These are phyloP conservation scores for Isabelozyma rhagii DNA, from an alignment of 805 yeast species.

Conservation along the genomic window DNA sequence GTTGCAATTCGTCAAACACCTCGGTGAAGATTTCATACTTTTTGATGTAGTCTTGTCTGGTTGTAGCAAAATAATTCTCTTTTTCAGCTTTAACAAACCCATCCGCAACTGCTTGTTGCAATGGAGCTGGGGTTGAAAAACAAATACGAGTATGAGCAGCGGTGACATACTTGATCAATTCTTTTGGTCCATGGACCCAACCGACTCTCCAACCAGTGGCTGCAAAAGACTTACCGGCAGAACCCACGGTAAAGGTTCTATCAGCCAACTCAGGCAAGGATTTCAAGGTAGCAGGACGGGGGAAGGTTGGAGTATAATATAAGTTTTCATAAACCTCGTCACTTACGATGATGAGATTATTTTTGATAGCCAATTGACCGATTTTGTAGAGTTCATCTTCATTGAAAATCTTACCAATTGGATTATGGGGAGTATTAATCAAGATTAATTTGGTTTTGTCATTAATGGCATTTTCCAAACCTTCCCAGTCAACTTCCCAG, in stretches of 20 bases:
- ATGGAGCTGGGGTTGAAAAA: slow-evolving; percentile 85
- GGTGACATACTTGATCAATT: slow-evolving; percentile 73
- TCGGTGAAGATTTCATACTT: slow-evolving; percentile 73
- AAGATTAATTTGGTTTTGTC: slow-evolving; percentile 81
- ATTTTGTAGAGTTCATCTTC: slow-evolving; percentile 68
- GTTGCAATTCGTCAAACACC: slow-evolving; percentile 80
- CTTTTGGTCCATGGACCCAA: slow-evolving; percentile 88
- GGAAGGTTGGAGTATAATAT: slow-evolving; percentile 64
- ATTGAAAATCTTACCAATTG: slow-evolving; percentile 87
- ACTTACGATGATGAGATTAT: slow-evolving; percentile 77
- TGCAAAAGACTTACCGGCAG: slow-evolving; percentile 98
- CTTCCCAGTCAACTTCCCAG: slow-evolving; percentile 82
- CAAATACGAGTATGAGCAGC: slow-evolving; percentile 94
- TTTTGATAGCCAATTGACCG: slow-evolving; percentile 80
- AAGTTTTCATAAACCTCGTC: slow-evolving; percentile 96
- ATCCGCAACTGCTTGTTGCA: slow-evolving; percentile 87
- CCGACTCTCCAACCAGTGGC: slow-evolving; percentile 99
- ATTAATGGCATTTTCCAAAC: slow-evolving; percentile 68
- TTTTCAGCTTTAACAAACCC: slow-evolving; percentile 62
- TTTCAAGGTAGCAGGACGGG: slow-evolving; percentile 78
- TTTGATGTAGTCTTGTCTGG: slow-evolving; percentile 62
- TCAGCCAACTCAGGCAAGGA: slow-evolving; percentile 66
- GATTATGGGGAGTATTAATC: slow-evolving; percentile 93
- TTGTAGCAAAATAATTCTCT: slow-evolving; percentile 64
- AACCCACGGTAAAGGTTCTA: slow-evolving; percentile 86